Evolutionary conservation across 2,329 filamentous ascomycete species (phyloP).

Genomic region (Colletotrichum sp.): DNA sequence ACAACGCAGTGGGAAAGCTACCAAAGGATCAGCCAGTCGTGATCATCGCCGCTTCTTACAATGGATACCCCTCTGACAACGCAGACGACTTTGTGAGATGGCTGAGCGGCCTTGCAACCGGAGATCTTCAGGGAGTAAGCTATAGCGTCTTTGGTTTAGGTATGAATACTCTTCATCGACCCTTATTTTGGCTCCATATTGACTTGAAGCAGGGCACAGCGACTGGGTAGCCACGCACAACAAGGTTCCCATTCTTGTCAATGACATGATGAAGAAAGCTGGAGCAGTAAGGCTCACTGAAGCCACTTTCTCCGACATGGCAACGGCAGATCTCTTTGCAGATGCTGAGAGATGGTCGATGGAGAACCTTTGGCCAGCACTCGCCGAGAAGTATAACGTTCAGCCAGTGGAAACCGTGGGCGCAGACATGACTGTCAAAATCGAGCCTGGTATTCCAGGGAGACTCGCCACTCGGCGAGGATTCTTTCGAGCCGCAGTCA

Average conservation of each 20-base stretch:
- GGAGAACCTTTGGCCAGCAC: not conserved
- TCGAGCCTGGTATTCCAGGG: not conserved
- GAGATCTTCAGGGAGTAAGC: slow-evolving; percentile 56
- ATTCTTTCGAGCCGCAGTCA: not conserved
- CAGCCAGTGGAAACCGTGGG: not conserved
- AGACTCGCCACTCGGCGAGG: not conserved
- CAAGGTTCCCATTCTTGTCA: not conserved
- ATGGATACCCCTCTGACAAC: slow-evolving; percentile 77
- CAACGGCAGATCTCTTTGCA: not conserved
- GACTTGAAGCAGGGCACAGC: not conserved
- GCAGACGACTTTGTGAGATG: slow-evolving; percentile 71
- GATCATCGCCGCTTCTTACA: slow-evolving; percentile 74
- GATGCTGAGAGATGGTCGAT: not conserved
- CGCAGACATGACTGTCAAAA: not conserved
- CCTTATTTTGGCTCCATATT: rapidly evolving
- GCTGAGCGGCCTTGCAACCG: slow-evolving; percentile 57
- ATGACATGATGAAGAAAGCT: not conserved
- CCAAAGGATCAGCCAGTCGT: slow-evolving; percentile 66
- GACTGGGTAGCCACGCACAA: not conserved
- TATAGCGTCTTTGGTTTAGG: slow-evolving; percentile 71
- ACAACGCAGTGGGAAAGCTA: slow-evolving; percentile 65
- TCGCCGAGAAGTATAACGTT: not conserved
- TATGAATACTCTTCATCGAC: not conserved
- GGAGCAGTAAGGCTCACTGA: not conserved
- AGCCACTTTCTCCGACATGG: not conserved